phyloP scores from a whole-genome alignment of 192 early-diverging fungal species.

The Linnemannia hyalina region DNA sequence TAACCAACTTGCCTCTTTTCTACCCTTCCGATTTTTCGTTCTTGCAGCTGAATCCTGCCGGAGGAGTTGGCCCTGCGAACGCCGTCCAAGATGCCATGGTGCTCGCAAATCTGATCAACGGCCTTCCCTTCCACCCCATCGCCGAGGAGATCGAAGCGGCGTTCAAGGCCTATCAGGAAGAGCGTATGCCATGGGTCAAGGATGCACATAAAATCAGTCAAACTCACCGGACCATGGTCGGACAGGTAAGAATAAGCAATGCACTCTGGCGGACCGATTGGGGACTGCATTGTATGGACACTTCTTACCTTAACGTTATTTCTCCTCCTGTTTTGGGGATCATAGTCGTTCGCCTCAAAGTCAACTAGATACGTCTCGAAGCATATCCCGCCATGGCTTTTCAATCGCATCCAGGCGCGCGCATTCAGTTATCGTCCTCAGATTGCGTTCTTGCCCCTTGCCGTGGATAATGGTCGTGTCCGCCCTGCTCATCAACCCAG shows the following conservation, averaged over 20 bases:
- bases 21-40: not conserved
- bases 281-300: not conserved
- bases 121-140: not conserved
- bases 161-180: constrained; percentile 6
- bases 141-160: constrained; percentile 8
- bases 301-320: not conserved
- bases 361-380: not conserved
- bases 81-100: constrained; percentile 33
- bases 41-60: not conserved
- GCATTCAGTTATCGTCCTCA: constrained; percentile 2
- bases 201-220: constrained; percentile 1
- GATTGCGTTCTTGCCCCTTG: constrained; percentile 7
- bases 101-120: constrained; percentile 30
- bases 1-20: not conserved
- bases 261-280: not conserved
- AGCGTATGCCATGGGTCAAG: constrained; percentile 17
- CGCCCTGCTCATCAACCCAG: constrained; percentile 5
- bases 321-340: not conserved
- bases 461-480: constrained; percentile 7
- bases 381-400: constrained; percentile 12
- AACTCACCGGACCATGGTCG: not conserved
- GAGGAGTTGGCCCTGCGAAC: not conserved
- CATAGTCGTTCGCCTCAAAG: not conserved
- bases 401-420: not conserved
- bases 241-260: not conserved